Conservation (phyloP, 2,329 filamentous ascomycete genomes). For the Pleomassaria siparia region DNA sequence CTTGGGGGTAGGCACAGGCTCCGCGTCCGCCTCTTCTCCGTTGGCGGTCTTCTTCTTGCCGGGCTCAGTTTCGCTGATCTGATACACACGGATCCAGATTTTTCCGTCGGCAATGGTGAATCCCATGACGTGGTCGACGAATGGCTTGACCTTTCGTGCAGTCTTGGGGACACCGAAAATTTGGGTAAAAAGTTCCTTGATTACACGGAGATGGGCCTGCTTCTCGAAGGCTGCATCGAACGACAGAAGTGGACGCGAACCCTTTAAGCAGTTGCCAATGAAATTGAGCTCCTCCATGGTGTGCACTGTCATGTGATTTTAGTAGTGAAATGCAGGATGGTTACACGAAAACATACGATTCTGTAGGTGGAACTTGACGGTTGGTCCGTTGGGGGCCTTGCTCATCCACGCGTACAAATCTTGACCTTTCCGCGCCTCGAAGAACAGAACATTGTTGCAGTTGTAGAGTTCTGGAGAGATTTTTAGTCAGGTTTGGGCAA, state of each 20-base stretch:
- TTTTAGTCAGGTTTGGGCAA: too few species aligned
- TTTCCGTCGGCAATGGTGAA: slow-evolving; percentile 91
- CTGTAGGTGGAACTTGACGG: slow-evolving; percentile 75
- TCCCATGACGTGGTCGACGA: slow-evolving; percentile 91
- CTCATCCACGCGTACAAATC: slow-evolving; percentile 94
- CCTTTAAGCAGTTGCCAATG: slow-evolving; percentile 75
- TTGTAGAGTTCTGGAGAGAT: slow-evolving; percentile 79
- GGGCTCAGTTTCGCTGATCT: slow-evolving; percentile 82
- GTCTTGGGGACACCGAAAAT: slow-evolving; percentile 90
- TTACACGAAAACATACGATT: slow-evolving; percentile 46
- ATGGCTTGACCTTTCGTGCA: slow-evolving; percentile 88
- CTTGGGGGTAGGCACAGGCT: slow-evolving; percentile 32
- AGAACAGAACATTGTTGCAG: slow-evolving; percentile 93
- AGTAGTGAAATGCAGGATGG: slow-evolving; percentile 25
- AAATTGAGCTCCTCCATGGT: slow-evolving; percentile 98
- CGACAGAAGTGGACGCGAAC: slow-evolving; percentile 63
- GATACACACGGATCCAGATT: slow-evolving; percentile 94
- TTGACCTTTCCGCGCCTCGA: slow-evolving; percentile 91
- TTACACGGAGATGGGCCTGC: slow-evolving; percentile 75
- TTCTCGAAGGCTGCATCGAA: slow-evolving; percentile 88
- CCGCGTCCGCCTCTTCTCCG: slow-evolving; percentile 43
- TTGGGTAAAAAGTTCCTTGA: slow-evolving; percentile 88
- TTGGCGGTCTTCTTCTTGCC: slow-evolving; percentile 46
- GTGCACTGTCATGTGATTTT: slow-evolving; percentile 61
- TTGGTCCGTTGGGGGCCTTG: slow-evolving; percentile 83